Evolutionary conservation across 2,329 filamentous ascomycete species (phyloP), one percentile per base, ranked within the genome.

Genomic region (Dactylella cylindrospora): DNA sequence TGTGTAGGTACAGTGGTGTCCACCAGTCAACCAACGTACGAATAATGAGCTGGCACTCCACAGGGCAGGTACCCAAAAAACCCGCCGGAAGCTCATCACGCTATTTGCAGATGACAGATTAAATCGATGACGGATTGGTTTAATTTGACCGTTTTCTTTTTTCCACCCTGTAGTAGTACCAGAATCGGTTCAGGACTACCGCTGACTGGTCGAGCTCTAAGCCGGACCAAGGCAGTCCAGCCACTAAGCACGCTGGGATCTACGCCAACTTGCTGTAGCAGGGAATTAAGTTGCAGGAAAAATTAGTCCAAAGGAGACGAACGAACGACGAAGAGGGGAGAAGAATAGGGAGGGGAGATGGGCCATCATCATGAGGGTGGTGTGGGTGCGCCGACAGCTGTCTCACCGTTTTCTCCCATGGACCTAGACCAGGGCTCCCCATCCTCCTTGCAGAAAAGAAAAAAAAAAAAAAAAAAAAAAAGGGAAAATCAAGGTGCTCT

Each of bases 401-500:
- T 57, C 52, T 57, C 44, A 41, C 52, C 52, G 52, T 57, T 49
- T 38, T 28, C 38, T 20, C 35, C 50, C 40, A 35, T 31, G 22
- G 40, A 41, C 46, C 26, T 23, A 54, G 39, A 20, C 26, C 13
- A 35, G 15, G 45, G 39, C 13, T 23, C 6, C 10, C 13, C 19
- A n/a, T 9, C 26, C 15, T 44, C 13, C 17, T 28, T 50, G 28
- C 13, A 36, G 31, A 50, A 52, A 61, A 32, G 28, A 40, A 25
- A 52, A 65, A 12, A 49, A 65, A 52, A 65, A 64, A 44, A 44
- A 60, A 33, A 45, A 52, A 60, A 65, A 51, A 45, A 54, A 65
- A 67, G 70, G 61, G 66, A 69, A 70, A 71, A 68, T 65, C 67
- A 25, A n/a, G 39, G 73, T 75, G 66, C 73, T 71, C 66, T 64